These are phyloP conservation scores for Leccinum barrowsii DNA, from an alignment of 768 basidiomycete species.

Conservation along the genomic window DNA sequence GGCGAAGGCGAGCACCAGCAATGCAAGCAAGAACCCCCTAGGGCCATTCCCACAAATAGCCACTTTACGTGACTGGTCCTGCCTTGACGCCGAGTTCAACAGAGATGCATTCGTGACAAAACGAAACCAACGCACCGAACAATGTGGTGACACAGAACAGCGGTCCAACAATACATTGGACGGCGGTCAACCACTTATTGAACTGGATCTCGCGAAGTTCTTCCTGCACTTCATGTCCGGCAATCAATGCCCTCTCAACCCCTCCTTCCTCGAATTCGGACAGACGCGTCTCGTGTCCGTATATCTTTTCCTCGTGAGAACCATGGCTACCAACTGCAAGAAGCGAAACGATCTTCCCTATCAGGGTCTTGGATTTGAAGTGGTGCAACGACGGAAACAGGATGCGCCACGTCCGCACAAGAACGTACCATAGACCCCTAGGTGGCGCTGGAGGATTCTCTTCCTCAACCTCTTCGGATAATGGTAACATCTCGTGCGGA, in stretches of 20 bases:
- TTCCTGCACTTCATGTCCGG: constrained; percentile 70
- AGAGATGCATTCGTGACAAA: not conserved
- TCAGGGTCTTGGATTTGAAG: constrained; percentile 64
- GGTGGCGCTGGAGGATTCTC: constrained; percentile 39
- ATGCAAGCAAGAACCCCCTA: constrained; percentile 54
- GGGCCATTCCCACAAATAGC: constrained; percentile 51
- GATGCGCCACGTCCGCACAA: constrained; percentile 49
- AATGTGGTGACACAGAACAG: constrained; percentile 70
- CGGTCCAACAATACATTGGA: constrained; percentile 81
- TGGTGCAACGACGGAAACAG: constrained; percentile 84
- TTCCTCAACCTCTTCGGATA: constrained; percentile 41
- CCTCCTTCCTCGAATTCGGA: constrained; percentile 77
- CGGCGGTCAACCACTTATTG: constrained; percentile 82
- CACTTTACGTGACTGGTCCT: constrained; percentile 42
- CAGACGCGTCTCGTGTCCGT: constrained; percentile 42
- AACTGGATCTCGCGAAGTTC: constrained; percentile 62
- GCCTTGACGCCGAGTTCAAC: constrained; percentile 13
- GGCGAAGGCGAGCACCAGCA: constrained; percentile 57
- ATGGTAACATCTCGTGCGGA: constrained; percentile 37
- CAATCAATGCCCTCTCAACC: constrained; percentile 64
- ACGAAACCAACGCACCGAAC: constrained; percentile 55
- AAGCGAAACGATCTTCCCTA: constrained; percentile 70
- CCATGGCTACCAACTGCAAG: constrained; percentile 52
- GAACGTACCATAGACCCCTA: constrained; percentile 33
- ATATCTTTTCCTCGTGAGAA: constrained; percentile 24